These are phyloP conservation scores for Aspergillus japonicus DNA, from an alignment of 2,329 filamentous ascomycete genomes.

Conservation along the genomic window DNA sequence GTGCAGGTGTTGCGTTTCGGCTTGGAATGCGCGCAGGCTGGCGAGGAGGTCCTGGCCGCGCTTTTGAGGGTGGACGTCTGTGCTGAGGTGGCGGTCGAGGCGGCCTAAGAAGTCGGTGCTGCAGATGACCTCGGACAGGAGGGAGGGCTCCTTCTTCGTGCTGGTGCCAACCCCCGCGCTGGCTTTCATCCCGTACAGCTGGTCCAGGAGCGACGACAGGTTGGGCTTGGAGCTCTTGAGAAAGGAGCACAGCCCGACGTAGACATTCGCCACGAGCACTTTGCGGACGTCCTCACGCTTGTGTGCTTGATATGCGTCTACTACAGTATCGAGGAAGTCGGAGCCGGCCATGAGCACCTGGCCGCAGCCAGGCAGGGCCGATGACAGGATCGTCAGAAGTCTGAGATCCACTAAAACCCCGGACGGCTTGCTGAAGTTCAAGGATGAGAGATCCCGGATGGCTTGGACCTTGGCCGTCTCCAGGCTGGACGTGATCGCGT, in stretches of 20 bases:
- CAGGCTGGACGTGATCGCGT: constrained; percentile 35
- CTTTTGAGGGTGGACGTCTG: constrained; percentile 36
- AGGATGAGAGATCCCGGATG: constrained; percentile 31
- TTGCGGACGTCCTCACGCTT: constrained; percentile 63
- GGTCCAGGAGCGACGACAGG: constrained; percentile 73
- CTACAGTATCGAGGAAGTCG: constrained; percentile 78
- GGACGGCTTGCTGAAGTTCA: constrained; percentile 13
- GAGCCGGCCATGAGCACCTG: constrained; percentile 75
- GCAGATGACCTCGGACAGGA: constrained; percentile 80
- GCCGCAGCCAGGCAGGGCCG: constrained; percentile 46
- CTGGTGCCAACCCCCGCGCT: constrained; percentile 62
- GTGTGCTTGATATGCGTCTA: constrained; percentile 48
- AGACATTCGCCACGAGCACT: constrained; percentile 69
- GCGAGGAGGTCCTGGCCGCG: constrained; percentile 42
- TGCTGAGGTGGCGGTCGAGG: constrained; percentile 36
- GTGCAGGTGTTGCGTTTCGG: constrained; percentile 39
- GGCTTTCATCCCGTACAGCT: constrained; percentile 75
- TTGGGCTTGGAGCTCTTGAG: constrained; percentile 66
- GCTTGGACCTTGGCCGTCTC: constrained; percentile 37
- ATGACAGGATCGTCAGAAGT: constrained; percentile 41
- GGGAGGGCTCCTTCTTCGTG: constrained; percentile 50
- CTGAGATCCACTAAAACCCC: constrained; percentile 31
- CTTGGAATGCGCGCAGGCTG: constrained; percentile 41
- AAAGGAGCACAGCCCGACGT: constrained; percentile 71
- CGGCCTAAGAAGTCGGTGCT: constrained; percentile 68